These are phyloP conservation scores for Tremella yokohamensis DNA, from an alignment of 768 basidiomycete species.

Conservation along the genomic window DNA sequence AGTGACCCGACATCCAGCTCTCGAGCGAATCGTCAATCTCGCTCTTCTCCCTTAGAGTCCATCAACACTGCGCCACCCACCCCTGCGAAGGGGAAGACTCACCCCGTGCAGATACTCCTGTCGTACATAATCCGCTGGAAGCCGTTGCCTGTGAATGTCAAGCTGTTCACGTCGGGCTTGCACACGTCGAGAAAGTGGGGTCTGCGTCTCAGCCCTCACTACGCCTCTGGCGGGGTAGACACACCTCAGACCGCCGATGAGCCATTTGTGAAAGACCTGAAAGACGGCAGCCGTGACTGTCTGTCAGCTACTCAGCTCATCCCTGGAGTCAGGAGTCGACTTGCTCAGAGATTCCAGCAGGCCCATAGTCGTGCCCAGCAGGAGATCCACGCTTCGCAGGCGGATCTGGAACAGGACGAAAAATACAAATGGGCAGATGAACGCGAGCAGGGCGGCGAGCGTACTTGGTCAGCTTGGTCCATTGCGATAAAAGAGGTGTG, in stretches of 20 bases:
- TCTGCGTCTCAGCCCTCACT: background rate
- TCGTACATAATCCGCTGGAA: slow-evolving; percentile 58
- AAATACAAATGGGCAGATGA: slow-evolving; percentile 60
- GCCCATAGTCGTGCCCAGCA: slow-evolving; percentile 59
- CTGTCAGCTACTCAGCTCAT: slow-evolving; percentile 3
- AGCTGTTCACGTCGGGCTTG: background rate
- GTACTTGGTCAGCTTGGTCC: too few species aligned
- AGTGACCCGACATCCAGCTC: slow-evolving; percentile 58
- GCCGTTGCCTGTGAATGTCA: slow-evolving; percentile 53
- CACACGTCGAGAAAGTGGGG: slow-evolving; percentile 5
- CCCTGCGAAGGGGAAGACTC: slow-evolving; percentile 8
- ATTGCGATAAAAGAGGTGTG: too few species aligned
- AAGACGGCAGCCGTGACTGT: slow-evolving; percentile 54
- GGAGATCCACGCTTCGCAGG: slow-evolving; percentile 55
- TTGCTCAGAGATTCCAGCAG: slow-evolving; percentile 56
- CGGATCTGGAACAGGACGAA: slow-evolving; percentile 60
- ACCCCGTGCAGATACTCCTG: slow-evolving; percentile 58
- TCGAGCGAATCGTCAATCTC: slow-evolving; percentile 61
- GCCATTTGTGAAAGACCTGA: slow-evolving; percentile 60
- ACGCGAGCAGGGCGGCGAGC: slow-evolving; percentile 58
- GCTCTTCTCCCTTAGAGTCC: slow-evolving; percentile 53
- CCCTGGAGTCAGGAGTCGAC: slow-evolving; percentile 3
- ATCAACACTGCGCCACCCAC: background rate
- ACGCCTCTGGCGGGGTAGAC: slow-evolving; percentile 33
- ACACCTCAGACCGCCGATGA: slow-evolving; percentile 48